phyloP scores from a whole-genome alignment of 345 rosid species.

The Streptanthus diversifolius region DNA sequence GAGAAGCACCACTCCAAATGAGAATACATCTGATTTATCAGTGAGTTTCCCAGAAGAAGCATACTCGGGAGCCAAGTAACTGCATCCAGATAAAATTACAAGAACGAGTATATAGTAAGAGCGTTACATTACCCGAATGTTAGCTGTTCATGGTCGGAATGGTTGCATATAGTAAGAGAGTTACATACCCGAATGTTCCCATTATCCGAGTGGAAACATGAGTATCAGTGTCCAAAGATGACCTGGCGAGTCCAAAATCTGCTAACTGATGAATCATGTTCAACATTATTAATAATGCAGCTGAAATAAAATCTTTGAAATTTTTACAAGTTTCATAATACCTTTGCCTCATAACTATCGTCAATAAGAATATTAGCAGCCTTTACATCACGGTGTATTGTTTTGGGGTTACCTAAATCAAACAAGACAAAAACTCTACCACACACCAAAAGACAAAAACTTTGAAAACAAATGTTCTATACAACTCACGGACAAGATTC shows the following conservation, averaged over 20 bases:
- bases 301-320: neutral
- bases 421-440: neutral
- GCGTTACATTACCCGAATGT: conserved; percentile 51
- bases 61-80: conserved; percentile 93
- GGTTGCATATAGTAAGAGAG: neutral
- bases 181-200: conserved; percentile 88
- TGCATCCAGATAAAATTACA: conserved; percentile 23
- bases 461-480: neutral
- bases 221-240: conserved; percentile 63
- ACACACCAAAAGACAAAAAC: neutral
- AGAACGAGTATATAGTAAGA: neutral
- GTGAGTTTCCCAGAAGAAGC: conserved; percentile 84
- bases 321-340: conserved; percentile 9
- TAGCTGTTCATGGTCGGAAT: neutral
- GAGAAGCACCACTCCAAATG: conserved; percentile 84
- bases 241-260: conserved; percentile 89
- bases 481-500: neutral
- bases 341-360: conserved; percentile 70
- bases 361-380: conserved; percentile 79
- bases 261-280: conserved; percentile 53
- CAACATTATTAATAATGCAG: neutral
- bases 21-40: conserved; percentile 83
- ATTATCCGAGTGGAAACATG: conserved; percentile 86
- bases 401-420: conserved; percentile 66
- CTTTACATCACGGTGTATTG: conserved; percentile 90